Percentiles rank a stretch among this genome's conserved stretches.
phyloP scores from a whole-genome alignment of 177 flowering plant genomes.

The Vitis hybrid region DNA sequence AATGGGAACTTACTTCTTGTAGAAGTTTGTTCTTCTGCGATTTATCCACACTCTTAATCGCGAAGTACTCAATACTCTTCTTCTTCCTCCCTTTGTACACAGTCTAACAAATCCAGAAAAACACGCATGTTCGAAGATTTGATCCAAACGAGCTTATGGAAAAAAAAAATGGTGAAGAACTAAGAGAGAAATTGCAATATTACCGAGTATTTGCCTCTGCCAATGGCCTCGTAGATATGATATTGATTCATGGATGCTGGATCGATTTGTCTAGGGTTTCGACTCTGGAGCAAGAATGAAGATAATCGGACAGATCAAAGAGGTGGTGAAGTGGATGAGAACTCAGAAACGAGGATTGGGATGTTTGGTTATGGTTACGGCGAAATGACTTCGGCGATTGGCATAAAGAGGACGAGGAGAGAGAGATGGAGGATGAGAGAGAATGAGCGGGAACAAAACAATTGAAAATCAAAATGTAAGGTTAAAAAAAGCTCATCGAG shows the following conservation, averaged over 20 bases:
- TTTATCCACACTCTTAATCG: conserved; percentile 91
- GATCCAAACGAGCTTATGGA: background rate
- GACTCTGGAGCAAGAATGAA: background rate
- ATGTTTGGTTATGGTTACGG: too few relatives aligned
- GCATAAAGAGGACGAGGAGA: background rate
- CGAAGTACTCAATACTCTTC: conserved; percentile 93
- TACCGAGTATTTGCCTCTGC: conserved; percentile 91
- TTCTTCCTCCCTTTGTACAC: conserved; percentile 98
- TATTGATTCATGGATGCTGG: conserved; percentile 64
- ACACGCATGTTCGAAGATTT: too few relatives aligned
- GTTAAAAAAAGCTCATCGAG: background rate
- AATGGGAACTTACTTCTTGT: conserved; percentile 69
- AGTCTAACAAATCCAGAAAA: conserved; percentile 35
- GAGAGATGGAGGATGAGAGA: conserved; percentile 9
- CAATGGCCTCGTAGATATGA: conserved; percentile 90
- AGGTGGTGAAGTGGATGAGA: background rate
- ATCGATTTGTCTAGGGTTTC: conserved; percentile 12
- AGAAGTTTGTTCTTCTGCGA: conserved; percentile 86
- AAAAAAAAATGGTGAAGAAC: background rate
- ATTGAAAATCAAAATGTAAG: conserved; percentile 11
- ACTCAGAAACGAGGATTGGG: background rate
- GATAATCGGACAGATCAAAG: background rate
- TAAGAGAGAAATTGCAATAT: background rate
- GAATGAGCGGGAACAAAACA: conserved; percentile 16
- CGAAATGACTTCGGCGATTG: background rate